A percentile compares a stretch with the other conserved stretches of the same genome.
phyloP scores from a whole-genome alignment of 495 filamentous ascomycete genomes.

The Tuber melanosporum region DNA sequence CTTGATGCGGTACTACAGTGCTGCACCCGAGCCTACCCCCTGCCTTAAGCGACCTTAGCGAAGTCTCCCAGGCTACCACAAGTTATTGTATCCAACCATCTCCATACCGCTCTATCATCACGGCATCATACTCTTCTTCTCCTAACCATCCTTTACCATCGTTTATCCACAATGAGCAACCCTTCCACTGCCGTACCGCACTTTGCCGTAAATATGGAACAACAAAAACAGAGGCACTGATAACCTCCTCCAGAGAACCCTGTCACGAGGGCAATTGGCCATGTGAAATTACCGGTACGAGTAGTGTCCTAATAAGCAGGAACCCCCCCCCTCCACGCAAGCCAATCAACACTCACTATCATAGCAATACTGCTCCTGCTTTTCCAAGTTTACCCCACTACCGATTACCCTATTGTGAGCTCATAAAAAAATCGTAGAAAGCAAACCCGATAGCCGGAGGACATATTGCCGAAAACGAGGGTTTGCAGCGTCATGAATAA shows the following conservation, averaged over 20 bases:
- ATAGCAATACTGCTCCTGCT: background rate
- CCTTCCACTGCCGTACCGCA: background rate
- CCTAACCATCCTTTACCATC: background rate
- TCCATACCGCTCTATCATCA: background rate
- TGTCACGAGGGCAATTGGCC: background rate
- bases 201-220: background rate
- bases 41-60: background rate
- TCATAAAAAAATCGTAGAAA: background rate
- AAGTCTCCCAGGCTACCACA: background rate
- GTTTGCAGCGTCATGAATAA: background rate
- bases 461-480: background rate
- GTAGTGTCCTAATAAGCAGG: background rate
- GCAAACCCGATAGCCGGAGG: conserved; percentile 1
- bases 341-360: background rate
- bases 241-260: background rate
- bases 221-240: background rate
- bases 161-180: background rate
- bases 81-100: background rate
- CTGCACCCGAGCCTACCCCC: background rate
- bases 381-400: background rate
- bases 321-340: background rate
- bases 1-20: background rate
- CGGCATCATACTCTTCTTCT: background rate
- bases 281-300: background rate
- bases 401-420: background rate